phyloP scores from a whole-genome alignment of 805 yeast species.

The Candida argentea region DNA sequence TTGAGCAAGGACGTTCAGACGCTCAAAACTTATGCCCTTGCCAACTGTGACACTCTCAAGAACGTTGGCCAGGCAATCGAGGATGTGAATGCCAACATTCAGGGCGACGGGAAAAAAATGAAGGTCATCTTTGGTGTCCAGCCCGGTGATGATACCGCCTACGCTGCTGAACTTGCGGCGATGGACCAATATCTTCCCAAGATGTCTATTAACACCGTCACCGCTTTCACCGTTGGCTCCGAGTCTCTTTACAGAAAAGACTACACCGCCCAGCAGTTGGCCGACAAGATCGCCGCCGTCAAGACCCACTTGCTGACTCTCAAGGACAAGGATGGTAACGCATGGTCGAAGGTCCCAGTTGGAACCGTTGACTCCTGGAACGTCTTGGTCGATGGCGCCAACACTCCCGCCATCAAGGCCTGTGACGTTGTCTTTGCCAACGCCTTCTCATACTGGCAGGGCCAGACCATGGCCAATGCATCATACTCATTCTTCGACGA shows the following conservation, averaged over 20 bases:
- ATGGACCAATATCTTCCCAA: slow-evolving; percentile 60
- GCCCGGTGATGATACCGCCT: slow-evolving; percentile 86
- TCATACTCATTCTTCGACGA: slow-evolving; percentile 92
- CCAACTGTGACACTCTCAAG: slow-evolving; percentile 88
- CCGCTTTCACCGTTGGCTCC: slow-evolving; percentile 83
- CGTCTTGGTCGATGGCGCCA: slow-evolving; percentile 69
- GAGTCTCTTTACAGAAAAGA: slow-evolving; percentile 93
- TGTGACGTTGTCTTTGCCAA: slow-evolving; percentile 85
- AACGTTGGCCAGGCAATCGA: slow-evolving; percentile 82
- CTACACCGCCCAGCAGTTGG: slow-evolving; percentile 64
- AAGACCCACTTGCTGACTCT: slow-evolving; percentile 51
- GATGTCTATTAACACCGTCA: slow-evolving; percentile 57
- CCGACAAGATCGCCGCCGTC: slow-evolving; percentile 53
- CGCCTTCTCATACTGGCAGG: slow-evolving; percentile 99
- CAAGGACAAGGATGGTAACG: slow-evolving; percentile 70
- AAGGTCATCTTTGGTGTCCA: slow-evolving; percentile 81
- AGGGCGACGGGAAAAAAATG: too few relatives aligned
- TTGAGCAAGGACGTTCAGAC: slow-evolving; percentile 50
- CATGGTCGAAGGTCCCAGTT: slow-evolving; percentile 62
- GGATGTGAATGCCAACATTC: slow-evolving; percentile 54
- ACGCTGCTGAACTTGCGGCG: slow-evolving; percentile 63
- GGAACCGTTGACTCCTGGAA: slow-evolving; percentile 98
- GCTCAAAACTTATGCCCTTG: slow-evolving; percentile 81
- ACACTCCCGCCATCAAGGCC: slow-evolving; percentile 62
- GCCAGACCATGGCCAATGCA: slow-evolving; percentile 75